Base-by-base conservation (phyloP, 805 yeast genomes). In the Scheffersomyces amazonensis region DNA sequence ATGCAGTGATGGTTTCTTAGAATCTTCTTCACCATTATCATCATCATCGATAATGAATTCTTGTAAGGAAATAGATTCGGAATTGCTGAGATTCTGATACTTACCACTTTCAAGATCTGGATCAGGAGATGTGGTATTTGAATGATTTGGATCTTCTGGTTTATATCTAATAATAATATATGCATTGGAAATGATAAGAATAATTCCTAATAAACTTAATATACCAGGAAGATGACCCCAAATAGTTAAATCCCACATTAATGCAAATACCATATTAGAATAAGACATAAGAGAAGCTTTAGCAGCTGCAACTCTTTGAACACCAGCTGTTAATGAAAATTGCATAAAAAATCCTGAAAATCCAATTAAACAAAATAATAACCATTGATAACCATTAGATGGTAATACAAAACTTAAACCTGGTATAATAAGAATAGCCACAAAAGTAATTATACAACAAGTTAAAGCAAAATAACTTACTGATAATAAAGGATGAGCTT, bases 311-410 rank as follows among this genome's bases (percentile, higher is more conserved):
- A 86, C 96, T 38, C 87, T 69, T 56, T 87, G 95, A 35, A 89
- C 75, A 1, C 96, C 96, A 7, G 87, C 79, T 0, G 96, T 86
- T 34, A 86, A 60, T 25, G 82, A 64, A 51, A 80, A 81, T 58
- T 90, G 96, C 81, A 83, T 84, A 42, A 80, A 62, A 59, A 89
- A 90, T 0, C 97, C 97, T 37, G 85, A 73, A 2, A 83, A 43
- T 2, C 96, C 96, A 41, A 87, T 71, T 16, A 73, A 54, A 1
- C 63, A 39, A 45, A 89, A 73, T 16, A 85, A 61, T 2, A 64
- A 46, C 93, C 95, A 86, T 57, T 87, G 91, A 49, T 65, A 66
- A 1, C 47, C 20, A n/a, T 76, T 74, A 13, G 70, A 73, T 1
- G 96, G 96, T 1, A 75, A 48, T 41, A 71, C 77, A 55, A 86